Percentiles rank a stretch among this genome's conserved stretches.
Evolutionary conservation across 164 flowering plant genomes (phyloP).

Genomic region (Tetracentron sinense): DNA sequence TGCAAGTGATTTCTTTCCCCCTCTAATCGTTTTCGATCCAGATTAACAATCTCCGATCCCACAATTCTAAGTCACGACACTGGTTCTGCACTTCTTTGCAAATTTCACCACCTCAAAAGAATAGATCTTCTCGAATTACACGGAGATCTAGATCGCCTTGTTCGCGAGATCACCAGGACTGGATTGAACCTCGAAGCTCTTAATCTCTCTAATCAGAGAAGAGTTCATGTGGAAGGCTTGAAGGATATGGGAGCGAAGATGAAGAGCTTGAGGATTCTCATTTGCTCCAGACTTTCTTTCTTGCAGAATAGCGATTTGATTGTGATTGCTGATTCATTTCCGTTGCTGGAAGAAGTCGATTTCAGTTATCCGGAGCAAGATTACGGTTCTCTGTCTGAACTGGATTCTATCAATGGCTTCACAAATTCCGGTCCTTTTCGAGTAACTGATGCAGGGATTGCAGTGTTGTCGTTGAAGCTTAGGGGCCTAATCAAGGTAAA

Average conservation of each 20-base stretch:
- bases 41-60: constrained; percentile 29
- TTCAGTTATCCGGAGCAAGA: constrained; percentile 38
- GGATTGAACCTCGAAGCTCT: constrained; percentile 32
- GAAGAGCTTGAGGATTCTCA: constrained; percentile 32
- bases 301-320: constrained; percentile 34
- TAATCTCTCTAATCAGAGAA: constrained; percentile 33
- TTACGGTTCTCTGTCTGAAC: not conserved
- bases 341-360: constrained; percentile 48
- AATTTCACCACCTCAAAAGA: constrained; percentile 40
- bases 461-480: constrained; percentile 28
- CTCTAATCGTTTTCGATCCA: constrained; percentile 38
- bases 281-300: constrained; percentile 20
- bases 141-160: constrained; percentile 28
- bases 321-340: constrained; percentile 31
- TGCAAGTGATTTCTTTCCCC: constrained; percentile 44
- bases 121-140: constrained; percentile 20
- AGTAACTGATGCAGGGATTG: constrained; percentile 46
- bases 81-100: constrained; percentile 22
- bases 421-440: not conserved
- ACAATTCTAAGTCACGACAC: constrained; percentile 17
- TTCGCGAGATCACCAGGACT: constrained; percentile 28
- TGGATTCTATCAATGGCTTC: not conserved
- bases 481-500: constrained; percentile 30
- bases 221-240: constrained; percentile 30
- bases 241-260: constrained; percentile 23